Base-by-base conservation (phyloP, 2,329 filamentous ascomycete genomes). In the Nothopassalora personata region DNA sequence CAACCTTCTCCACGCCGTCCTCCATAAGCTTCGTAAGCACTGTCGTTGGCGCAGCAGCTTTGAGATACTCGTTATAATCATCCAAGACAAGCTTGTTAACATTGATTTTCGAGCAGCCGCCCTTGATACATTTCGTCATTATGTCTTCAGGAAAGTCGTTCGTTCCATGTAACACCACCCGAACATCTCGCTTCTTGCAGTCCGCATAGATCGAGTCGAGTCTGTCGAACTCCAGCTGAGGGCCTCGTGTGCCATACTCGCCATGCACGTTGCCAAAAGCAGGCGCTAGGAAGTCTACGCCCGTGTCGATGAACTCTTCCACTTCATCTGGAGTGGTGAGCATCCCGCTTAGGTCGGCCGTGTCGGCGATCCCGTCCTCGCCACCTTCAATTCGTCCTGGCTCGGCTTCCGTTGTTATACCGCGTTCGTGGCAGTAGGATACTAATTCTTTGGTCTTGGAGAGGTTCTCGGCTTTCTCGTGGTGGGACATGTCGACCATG, bases 81-180 rank as follows among this genome's bases (percentile, higher is more conserved):
- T 80, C 70, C 19, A 83, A 74, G 36, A 80, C 65, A 69, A 56
- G 50, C 58, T 80, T 81, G 63, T 86, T 85, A 1, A 85, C 81
- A 61, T 85, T 86, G 60, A 84, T 73, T 69, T 84, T 84, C 27
- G 77, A 74, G n/a, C 81, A 75, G 0, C 82, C 82, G 13, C 74
- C 74, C 23, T 70, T 68, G 64, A 85, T 82, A 65, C 82, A 85
- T 54, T 72, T 64, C 64, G 73, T 69, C 75, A 83, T 79, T 3
- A 83, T 69, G n/a, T 79, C 74, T 4, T 76, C 70, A 1, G 75
- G 71, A 60, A 84, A 84, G 47, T 78, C 31, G 39, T 84, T 83
- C 0, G 82, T 84, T 1, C 83, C 83, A 61, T 86, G 83, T 31
- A 85, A 71, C 1, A 81, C 82, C 71, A 77, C 79, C 65, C 73